Evolutionary conservation across 495 filamentous ascomycete species (phyloP).

Genomic region (Aspergillus panamensis): DNA sequence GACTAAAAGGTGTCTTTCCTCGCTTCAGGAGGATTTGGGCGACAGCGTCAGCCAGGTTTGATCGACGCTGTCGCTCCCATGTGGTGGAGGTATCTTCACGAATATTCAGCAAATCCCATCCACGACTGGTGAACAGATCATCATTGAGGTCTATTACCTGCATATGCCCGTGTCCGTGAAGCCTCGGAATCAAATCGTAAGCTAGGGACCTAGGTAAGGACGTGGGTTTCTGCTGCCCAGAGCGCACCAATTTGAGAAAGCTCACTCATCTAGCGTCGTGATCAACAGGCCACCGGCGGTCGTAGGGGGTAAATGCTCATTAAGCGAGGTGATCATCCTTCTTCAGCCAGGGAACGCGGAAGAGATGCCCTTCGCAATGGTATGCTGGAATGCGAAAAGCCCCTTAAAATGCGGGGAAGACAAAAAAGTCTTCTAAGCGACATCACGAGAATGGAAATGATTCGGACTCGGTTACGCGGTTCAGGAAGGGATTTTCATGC

Average conservation of each 20-base stretch:
- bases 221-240: not conserved
- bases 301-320: not conserved
- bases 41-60: not conserved
- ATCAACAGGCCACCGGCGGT: too few species aligned
- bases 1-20: too few species aligned
- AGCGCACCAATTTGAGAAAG: not conserved
- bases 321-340: not conserved
- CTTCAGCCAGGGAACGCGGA: not conserved
- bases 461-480: not conserved
- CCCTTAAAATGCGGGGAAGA: not conserved
- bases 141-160: not conserved
- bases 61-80: not conserved
- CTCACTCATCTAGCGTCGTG: not conserved
- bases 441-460: not conserved
- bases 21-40: not conserved
- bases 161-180: not conserved
- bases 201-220: not conserved
- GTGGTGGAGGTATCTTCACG: not conserved
- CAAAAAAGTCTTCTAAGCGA: not conserved
- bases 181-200: constrained; percentile 1
- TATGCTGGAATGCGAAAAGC: not conserved
- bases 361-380: not conserved
- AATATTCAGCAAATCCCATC: not conserved
- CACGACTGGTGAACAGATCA: not conserved
- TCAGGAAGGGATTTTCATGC: not conserved